Evolutionary conservation across 2,329 filamentous ascomycete genomes (phyloP).

Genomic region (Pseudofabraea citricarpa): DNA sequence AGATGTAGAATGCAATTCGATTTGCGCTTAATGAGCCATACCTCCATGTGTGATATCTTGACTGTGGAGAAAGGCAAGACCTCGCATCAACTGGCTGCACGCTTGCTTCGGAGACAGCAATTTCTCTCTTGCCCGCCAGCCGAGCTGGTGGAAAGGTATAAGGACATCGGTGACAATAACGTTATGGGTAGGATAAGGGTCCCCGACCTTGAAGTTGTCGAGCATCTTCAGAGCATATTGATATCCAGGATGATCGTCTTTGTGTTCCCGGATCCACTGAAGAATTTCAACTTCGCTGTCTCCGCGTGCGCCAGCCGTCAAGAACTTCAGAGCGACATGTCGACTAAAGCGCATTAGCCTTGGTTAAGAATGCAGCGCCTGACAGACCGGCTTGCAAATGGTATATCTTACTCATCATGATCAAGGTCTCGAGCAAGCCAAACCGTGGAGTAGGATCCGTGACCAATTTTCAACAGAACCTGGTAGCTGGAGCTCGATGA

Average conservation of each 20-base stretch:
- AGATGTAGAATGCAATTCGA: background rate
- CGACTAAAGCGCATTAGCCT: background rate
- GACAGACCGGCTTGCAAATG: no score
- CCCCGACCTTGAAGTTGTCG: background rate
- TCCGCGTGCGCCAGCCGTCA: background rate
- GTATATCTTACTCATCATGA: background rate
- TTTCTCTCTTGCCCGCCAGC: background rate
- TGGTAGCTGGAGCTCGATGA: conserved; percentile 13
- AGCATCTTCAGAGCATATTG: background rate
- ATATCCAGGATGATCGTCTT: background rate
- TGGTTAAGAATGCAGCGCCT: no score
- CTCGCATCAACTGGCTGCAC: background rate
- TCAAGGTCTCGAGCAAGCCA: conserved; percentile 16
- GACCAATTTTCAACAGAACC: conserved; percentile 21
- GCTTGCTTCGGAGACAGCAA: background rate
- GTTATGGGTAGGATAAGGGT: background rate
- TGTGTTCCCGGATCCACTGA: background rate
- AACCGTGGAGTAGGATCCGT: conserved; percentile 20
- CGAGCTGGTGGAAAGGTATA: background rate
- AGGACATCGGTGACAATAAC: background rate
- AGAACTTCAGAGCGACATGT: conserved; percentile 1
- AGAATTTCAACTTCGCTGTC: background rate
- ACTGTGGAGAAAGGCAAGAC: background rate
- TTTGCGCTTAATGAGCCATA: background rate
- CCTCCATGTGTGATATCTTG: background rate